phyloP scores from a whole-genome alignment of 2,329 filamentous ascomycete genomes.

The Neofusicoccum umdonicola region DNA sequence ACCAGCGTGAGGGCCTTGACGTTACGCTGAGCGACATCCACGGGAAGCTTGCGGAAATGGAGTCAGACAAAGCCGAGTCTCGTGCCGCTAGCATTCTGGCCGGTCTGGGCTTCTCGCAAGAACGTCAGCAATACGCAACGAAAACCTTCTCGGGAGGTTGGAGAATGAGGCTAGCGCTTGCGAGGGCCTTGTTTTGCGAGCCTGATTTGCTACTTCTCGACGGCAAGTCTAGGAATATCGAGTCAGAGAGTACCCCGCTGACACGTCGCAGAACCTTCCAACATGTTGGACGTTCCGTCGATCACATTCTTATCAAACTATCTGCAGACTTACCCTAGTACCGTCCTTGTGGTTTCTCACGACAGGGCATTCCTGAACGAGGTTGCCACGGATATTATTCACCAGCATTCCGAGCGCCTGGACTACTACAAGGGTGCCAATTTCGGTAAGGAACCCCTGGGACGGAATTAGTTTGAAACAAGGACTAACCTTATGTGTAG shows the following conservation, averaged over 20 bases:
- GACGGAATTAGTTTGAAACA: neutral
- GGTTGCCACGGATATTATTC: constrained; percentile 97
- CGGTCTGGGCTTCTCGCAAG: constrained; percentile 91
- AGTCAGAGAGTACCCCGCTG: constrained; percentile 12
- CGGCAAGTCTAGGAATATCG: constrained; percentile 36
- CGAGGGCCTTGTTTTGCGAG: constrained; percentile 94
- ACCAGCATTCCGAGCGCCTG: constrained; percentile 93
- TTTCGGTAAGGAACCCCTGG: constrained; percentile 55
- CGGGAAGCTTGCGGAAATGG: constrained; percentile 92
- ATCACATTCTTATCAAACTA: constrained; percentile 98
- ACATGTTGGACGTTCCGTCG: constrained; percentile 99
- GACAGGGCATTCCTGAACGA: constrained; percentile 99
- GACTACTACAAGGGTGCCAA: constrained; percentile 99
- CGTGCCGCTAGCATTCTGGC: constrained; percentile 93
- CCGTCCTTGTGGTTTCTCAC: constrained; percentile 94
- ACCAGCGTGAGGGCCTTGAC: constrained; percentile 85
- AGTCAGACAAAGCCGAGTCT: constrained; percentile 96
- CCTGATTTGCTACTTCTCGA: constrained; percentile 93
- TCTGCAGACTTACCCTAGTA: constrained; percentile 89
- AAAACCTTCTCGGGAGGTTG: constrained; percentile 99
- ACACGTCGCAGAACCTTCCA: constrained; percentile 73
- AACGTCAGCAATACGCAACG: constrained; percentile 87
- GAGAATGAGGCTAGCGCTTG: constrained; percentile 95
- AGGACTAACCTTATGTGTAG: constrained; percentile 36
- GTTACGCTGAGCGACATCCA: constrained; percentile 89